phyloP scores from a whole-genome alignment of 83 land plant species.

The Picea mariana region DNA sequence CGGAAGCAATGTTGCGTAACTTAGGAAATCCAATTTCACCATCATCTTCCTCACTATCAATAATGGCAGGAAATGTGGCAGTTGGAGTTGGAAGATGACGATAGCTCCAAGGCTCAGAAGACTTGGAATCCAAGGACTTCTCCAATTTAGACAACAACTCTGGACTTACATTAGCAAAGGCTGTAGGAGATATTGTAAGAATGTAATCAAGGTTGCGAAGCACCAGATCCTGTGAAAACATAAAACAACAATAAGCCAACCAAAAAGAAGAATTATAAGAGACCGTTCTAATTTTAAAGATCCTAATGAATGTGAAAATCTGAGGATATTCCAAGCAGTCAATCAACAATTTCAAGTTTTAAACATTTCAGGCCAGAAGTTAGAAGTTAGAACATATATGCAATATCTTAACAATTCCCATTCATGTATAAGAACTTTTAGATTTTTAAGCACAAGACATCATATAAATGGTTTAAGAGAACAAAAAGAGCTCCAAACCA shows the following conservation, averaged over 20 bases:
- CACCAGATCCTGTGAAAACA: conserved; percentile 65
- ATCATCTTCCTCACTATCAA: conserved; percentile 90
- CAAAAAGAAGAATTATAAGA: neutral
- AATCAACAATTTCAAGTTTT: neutral
- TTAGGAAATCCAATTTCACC: conserved; percentile 31
- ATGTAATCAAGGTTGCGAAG: conserved; percentile 89
- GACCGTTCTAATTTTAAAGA: neutral
- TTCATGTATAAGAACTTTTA: neutral
- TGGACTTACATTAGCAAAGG: conserved; percentile 58
- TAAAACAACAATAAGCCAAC: neutral
- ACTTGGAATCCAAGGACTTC: conserved; percentile 67
- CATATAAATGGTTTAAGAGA: neutral
- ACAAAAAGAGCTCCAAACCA: neutral
- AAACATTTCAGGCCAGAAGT: conserved; percentile 6
- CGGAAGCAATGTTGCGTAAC: conserved; percentile 26
- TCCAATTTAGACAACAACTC: conserved; percentile 79
- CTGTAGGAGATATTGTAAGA: conserved; percentile 69
- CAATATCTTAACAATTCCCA: neutral
- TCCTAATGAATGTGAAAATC: neutral
- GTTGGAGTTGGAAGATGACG: conserved; percentile 89
- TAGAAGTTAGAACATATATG: neutral
- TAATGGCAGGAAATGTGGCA: conserved; percentile 82
- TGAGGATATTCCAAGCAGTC: neutral
- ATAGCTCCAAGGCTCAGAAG: conserved; percentile 88
- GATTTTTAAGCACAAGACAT: neutral